Conservation (phyloP, 345 rosid species). For the Aquilaria sinensis region DNA sequence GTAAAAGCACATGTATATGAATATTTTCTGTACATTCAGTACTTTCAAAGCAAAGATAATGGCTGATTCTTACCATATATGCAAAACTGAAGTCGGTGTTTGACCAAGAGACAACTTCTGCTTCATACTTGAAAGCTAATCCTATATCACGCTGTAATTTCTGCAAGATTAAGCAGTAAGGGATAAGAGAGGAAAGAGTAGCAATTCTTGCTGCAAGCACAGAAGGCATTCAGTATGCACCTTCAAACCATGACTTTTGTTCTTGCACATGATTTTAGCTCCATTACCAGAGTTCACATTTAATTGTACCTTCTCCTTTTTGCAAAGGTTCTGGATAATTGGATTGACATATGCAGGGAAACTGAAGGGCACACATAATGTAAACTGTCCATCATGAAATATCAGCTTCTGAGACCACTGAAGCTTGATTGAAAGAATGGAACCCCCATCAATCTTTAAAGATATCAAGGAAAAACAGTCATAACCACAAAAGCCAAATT, state of each 20-base stretch:
- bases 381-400: constrained; percentile 47
- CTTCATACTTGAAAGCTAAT: constrained; percentile 54
- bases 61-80: constrained; percentile 39
- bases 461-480: background rate
- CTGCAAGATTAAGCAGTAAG: constrained; percentile 24
- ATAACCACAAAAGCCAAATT: background rate
- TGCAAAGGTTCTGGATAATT: constrained; percentile 58
- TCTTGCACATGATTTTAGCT: constrained; percentile 53
- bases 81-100: constrained; percentile 53
- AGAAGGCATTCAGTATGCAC: constrained; percentile 19
- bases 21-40: background rate
- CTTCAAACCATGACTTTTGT: constrained; percentile 74
- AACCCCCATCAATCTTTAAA: constrained; percentile 71
- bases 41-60: background rate
- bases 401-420: constrained; percentile 69
- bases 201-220: no score
- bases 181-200: background rate
- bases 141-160: constrained; percentile 51
- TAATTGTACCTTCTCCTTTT: constrained; percentile 60
- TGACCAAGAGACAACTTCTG: constrained; percentile 81
- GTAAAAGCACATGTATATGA: background rate
- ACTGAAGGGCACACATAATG: constrained; percentile 53
- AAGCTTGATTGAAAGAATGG: constrained; percentile 51
- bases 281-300: constrained; percentile 58
- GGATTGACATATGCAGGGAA: constrained; percentile 81